Evolutionary conservation across 2,329 filamentous ascomycete species (phyloP), one percentile per base, ranked within the genome.

Genomic region (Colletotrichum zoysiae): DNA sequence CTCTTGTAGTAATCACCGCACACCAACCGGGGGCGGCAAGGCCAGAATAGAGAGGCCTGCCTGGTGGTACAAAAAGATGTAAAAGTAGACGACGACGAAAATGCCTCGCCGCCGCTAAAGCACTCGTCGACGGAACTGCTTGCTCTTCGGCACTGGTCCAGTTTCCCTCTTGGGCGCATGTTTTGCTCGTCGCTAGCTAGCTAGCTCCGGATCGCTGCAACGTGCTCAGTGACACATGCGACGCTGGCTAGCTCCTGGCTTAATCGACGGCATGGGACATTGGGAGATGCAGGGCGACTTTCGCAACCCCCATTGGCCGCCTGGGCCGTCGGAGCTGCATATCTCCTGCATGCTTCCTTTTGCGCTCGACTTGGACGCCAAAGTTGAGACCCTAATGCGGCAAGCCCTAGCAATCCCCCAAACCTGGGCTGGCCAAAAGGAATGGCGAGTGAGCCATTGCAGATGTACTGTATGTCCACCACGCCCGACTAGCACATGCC

Each of bases 331-430:
- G 59, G 59, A 64, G 69, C 65, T 69, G 65, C 69, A 60, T 69
- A 35, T 55, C 59, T 71, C 51, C 65, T 71, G 65, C 53, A 65
- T 71, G 56, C 59, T 71, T 69, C 57, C 69, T 58, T 71, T 68
- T 64, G 35, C 40, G 57, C 57, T 23, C 57, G 58, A 67, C 64
- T 50, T 62, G 38, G 44, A 64, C 53, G 65, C 69, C 65, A 65
- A 44, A 38, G 53, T 68, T 53, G 26, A 68, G 57, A 46, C 68
- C 58, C 65, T 71, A 68, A 63, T 68, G 68, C 68, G 61, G 20
- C 59, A 71, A 20, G 14, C 57, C 69, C 59, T 48, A 56, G 59
- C 59, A 56, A 60, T 33, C 59, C 44, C 44, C 55, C 20, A 50
- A 64, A 69, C 59, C 44, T 46, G 48, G 53, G 53, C 48, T 69